Base-by-base conservation (phyloP, 768 basidiomycete genomes). In the Neoboletus subvelutipes region DNA sequence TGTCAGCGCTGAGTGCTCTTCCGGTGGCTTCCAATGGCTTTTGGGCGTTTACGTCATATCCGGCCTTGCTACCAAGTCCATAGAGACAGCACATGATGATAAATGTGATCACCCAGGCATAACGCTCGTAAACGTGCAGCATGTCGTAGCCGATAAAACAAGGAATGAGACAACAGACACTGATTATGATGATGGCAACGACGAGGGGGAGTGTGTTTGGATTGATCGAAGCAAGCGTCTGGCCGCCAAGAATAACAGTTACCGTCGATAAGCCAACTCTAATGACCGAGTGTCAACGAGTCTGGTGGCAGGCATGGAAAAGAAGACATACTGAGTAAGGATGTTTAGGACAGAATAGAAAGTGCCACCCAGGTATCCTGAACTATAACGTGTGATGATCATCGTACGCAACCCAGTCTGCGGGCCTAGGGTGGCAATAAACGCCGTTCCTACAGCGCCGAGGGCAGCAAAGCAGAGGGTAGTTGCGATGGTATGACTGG, bases 291-390 rank as follows among this genome's bases (percentile, higher is more conserved):
- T 36, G 26, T 59, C 49, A 56, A 33, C 2, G 18, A 31, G 18
- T 11, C 20, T 34, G 31, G 31, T 18, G 17, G 5, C 12, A 50
- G 29, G 4, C 13, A 31, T 3, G 7, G 29, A 13, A 31, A 50
- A 13, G 15, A 20, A 54, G 24, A 61, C 65, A 17, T 50, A 77
- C 71, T 80, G 79, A 2, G 80, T 80, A 20, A 84, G 64, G 60
- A 83, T 80, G 62, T 83, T 84, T 6, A 84, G 66, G 50, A 83
- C 60, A 5, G 81, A 79, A 60, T 78, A 82, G 50, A 82, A 74
- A 5, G 72, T 73, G 5, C 79, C 75, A 15, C 82, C 82, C 11
- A 78, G 54, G 56, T 78, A 83, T 3, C 82, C 83, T 3, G 75
- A 76, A 57, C 75, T 77, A 57, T 74, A 82, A 2, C 81, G 73